Evolutionary conservation across 2,329 filamentous ascomycete genomes (phyloP).

Genomic region (Alternaria panax): DNA sequence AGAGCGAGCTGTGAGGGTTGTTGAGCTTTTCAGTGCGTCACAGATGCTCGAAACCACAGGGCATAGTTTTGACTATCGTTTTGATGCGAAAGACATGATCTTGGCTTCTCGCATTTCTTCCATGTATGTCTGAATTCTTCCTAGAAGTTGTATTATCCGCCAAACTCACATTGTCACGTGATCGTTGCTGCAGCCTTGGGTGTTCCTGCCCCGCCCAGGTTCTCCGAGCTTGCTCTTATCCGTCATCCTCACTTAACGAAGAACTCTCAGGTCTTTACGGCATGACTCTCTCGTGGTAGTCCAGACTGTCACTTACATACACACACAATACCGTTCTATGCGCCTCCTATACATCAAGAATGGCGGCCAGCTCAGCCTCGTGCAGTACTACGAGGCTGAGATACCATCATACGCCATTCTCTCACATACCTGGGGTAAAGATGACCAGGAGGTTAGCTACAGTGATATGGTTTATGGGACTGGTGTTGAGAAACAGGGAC

Average conservation of each 20-base stretch:
- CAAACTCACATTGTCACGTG: not conserved
- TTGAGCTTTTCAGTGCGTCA: not conserved
- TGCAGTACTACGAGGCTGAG: not conserved
- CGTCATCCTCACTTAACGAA: no score
- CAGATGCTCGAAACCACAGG: not conserved
- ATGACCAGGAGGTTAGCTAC: conserved; percentile 22
- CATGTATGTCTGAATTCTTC: not conserved
- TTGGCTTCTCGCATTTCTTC: not conserved
- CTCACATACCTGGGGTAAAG: conserved; percentile 22
- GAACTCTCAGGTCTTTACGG: no score
- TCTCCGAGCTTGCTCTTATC: not conserved
- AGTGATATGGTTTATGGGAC: conserved; percentile 5
- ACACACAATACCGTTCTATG: no score
- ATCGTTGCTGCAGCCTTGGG: not conserved
- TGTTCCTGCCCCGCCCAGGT: not conserved
- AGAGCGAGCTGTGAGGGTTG: conserved; percentile 10
- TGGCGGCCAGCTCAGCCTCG: conserved; percentile 12
- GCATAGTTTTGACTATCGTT: not conserved
- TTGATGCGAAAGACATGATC: no score
- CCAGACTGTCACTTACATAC: no score
- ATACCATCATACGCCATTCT: conserved; percentile 24
- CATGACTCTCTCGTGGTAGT: no score
- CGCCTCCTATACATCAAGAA: conserved; percentile 18
- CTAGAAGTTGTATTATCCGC: no score
- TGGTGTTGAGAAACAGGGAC: conserved; percentile 7